phyloP scores from a whole-genome alignment of 1,284 basidiomycete species.

The Albatrellus sp. region DNA sequence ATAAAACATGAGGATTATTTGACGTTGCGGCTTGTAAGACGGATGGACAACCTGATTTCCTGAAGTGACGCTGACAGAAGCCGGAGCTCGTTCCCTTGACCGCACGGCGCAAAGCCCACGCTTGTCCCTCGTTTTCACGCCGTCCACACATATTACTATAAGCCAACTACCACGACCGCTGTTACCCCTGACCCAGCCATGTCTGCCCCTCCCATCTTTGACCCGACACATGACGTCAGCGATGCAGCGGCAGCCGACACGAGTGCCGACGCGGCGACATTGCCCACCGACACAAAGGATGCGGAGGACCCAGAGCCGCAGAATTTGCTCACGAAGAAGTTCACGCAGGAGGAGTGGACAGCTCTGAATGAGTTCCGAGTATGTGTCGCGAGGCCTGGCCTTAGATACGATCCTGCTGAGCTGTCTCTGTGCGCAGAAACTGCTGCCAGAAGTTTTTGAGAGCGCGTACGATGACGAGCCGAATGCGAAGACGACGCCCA shows the following conservation, averaged over 20 bases:
- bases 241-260: background rate
- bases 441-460: conserved; percentile 44
- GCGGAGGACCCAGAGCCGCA: conserved; percentile 36
- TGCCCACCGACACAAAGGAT: conserved; percentile 6
- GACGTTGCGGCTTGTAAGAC: no score
- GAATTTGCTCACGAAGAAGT: conserved; percentile 53
- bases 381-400: conserved; percentile 12
- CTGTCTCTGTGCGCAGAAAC: conserved; percentile 22
- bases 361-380: conserved; percentile 59
- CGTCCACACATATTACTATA: no score
- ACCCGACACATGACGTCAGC: background rate
- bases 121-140: no score
- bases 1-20: no score
- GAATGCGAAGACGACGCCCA: conserved; percentile 33
- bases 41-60: no score
- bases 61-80: no score
- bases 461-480: conserved; percentile 44
- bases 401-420: background rate
- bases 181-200: background rate
- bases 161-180: background rate
- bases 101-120: no score
- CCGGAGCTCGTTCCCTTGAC: no score
- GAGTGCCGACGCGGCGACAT: background rate
- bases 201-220: background rate
- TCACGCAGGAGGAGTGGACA: conserved; percentile 56